Evolutionary conservation across 2,329 filamentous ascomycete species (phyloP), one percentile per base, ranked within the genome.

Genomic region (Exophiala spinifera): DNA sequence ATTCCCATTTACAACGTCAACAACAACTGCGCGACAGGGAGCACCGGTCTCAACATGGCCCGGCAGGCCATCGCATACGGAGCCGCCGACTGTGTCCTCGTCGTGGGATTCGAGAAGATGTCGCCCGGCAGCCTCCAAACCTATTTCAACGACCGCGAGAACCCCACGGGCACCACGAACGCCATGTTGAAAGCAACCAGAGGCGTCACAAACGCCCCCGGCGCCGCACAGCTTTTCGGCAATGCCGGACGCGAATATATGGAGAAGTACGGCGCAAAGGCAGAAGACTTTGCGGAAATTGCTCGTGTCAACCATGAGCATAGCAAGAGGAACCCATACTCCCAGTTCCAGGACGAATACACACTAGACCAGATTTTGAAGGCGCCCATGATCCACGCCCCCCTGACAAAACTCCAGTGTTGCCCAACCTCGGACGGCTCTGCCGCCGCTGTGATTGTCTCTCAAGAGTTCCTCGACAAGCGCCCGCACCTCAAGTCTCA

Each of bases 31-130:
- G 89, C 89, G 3, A 97, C 92, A 0, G 94, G 92, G n/a, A 91
- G 87, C 3, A 96, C 92, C 0, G 94, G 92, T 7, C 76, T 97
- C 54, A 85, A 86, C 68, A 87, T 97, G 81, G 94, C 82, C 1
- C 80, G 91, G 31, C 89, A 86, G 49, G 80, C 95, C 70, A 85
- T 96, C 64, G 79, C 84, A 5, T 81, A 88, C 64, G 91, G 91
- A 31, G 88, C 83, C 13, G 88, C 90, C 1, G 89, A 96, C 72
- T 95, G 90, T 69, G 84, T 96, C 17, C 76, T 97, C 57, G 91
- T 97, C 1, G 84, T 97, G 17, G 94, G 92, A 3, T 97, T 97
- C 66, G 94, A 97, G 79, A 96, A 96, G 83, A 97, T 97, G 92
- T 91, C 87, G 75, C 86, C 88, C 0, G 92, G 92, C n/a, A 89